Evolutionary conservation across 2,329 filamentous ascomycete species (phyloP).

Genomic region (Coniochaeta sp.): DNA sequence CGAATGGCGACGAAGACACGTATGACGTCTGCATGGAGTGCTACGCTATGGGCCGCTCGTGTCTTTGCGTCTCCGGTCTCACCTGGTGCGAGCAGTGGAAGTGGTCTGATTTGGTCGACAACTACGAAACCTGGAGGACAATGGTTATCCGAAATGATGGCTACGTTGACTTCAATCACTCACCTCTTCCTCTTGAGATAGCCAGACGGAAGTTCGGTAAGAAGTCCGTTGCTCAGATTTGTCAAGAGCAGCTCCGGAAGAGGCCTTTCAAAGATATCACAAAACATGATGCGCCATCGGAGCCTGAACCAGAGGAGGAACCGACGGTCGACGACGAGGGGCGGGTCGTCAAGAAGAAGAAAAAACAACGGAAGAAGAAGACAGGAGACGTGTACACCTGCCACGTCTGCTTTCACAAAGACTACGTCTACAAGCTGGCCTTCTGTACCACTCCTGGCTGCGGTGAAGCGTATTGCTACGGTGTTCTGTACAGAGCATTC

Average conservation of each 20-base stretch:
- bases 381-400: conserved; percentile 54
- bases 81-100: conserved; percentile 91
- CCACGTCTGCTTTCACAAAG: conserved; percentile 75
- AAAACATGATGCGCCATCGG: conserved; percentile 39
- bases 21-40: conserved; percentile 99
- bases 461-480: conserved; percentile 77
- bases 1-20: conserved; percentile 66
- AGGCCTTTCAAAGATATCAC: conserved; percentile 80
- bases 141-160: conserved; percentile 70
- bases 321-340: conserved; percentile 58
- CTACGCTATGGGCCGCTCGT: conserved; percentile 94
- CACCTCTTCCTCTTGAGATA: conserved; percentile 63
- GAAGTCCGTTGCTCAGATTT: conserved; percentile 86
- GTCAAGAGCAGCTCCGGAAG: conserved; percentile 74
- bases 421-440: conserved; percentile 79
- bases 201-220: conserved; percentile 60
- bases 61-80: conserved; percentile 76
- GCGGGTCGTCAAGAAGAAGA: conserved; percentile 54
- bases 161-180: conserved; percentile 56
- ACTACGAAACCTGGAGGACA: conserved; percentile 76
- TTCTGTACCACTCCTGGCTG: conserved; percentile 67
- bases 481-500: conserved; percentile 84
- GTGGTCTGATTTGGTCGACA: conserved; percentile 69
- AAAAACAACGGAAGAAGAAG: conserved; percentile 49
- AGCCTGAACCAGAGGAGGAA: conserved; percentile 40